Conservation (phyloP, 257 asterid species). For the Solanum acaule region DNA sequence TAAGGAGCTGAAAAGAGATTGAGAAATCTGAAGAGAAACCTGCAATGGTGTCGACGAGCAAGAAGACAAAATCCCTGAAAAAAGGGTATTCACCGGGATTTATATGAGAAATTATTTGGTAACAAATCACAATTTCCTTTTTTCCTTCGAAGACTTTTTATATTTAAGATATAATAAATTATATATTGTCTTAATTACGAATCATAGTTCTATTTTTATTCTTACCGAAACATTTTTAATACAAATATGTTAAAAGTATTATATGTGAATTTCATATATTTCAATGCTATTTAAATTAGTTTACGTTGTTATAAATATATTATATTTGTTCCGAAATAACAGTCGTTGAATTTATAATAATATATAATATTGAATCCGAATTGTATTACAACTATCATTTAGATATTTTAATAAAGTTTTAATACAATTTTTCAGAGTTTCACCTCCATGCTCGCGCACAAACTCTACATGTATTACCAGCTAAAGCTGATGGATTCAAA, state of each 20-base stretch:
- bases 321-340: too few relatives aligned
- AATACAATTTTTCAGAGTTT: not conserved
- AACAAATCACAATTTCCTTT: too few relatives aligned
- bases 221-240: not conserved
- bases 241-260: not conserved
- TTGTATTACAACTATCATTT: too few relatives aligned
- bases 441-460: not conserved
- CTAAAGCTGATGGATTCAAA: conserved; percentile 39
- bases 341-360: too few relatives aligned
- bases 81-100: not conserved
- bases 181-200: not conserved
- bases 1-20: not conserved
- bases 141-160: too few relatives aligned
- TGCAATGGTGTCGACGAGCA: not conserved
- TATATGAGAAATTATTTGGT: not conserved
- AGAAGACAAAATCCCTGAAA: not conserved
- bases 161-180: too few relatives aligned
- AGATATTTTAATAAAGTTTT: too few relatives aligned
- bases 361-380: not conserved
- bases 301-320: too few relatives aligned
- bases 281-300: not conserved
- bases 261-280: too few relatives aligned
- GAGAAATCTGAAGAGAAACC: not conserved
- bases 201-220: too few relatives aligned
- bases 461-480: conserved; percentile 19